A percentile compares a stretch with the other conserved stretches of the same genome.
Evolutionary conservation across 768 basidiomycete genomes (phyloP).

Genomic region (Psilocybe tampanensis): DNA sequence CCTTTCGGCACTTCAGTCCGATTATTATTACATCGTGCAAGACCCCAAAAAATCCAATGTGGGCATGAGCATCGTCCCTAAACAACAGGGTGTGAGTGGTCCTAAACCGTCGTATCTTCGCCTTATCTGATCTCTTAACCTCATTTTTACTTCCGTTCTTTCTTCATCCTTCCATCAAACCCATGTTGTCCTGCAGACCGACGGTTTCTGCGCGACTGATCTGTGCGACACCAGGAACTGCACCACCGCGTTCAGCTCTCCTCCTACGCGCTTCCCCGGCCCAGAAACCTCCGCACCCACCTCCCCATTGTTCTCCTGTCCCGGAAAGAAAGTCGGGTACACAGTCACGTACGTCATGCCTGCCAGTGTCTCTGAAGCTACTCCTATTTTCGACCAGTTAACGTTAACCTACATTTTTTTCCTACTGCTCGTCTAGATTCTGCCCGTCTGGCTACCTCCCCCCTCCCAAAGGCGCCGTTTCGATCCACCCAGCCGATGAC

Average conservation of each 20-base stretch:
- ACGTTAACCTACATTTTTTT: neutral
- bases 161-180: neutral
- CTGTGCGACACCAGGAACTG: conserved; percentile 25
- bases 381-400: too few relatives aligned
- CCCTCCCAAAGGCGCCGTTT: conserved; percentile 6
- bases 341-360: conserved; percentile 26
- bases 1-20: conserved; percentile 16
- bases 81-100: conserved; percentile 13
- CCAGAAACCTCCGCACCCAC: conserved; percentile 16
- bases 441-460: conserved; percentile 28
- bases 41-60: conserved; percentile 29
- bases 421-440: conserved; percentile 20
- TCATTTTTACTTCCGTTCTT: too few relatives aligned
- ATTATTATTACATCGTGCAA: conserved; percentile 32
- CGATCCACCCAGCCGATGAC: conserved; percentile 28
- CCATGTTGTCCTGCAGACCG: conserved; percentile 8
- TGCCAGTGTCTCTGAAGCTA: neutral
- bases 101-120: too few relatives aligned
- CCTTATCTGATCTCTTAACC: too few relatives aligned
- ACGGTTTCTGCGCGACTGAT: conserved; percentile 24
- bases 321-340: conserved; percentile 19
- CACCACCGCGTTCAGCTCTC: conserved; percentile 20
- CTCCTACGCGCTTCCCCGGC: conserved; percentile 27
- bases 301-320: conserved; percentile 25
- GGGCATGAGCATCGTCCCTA: conserved; percentile 25